Evolutionary conservation across 2,329 filamentous ascomycete genomes (phyloP).

Genomic region (Fusarium chlamydosporum): DNA sequence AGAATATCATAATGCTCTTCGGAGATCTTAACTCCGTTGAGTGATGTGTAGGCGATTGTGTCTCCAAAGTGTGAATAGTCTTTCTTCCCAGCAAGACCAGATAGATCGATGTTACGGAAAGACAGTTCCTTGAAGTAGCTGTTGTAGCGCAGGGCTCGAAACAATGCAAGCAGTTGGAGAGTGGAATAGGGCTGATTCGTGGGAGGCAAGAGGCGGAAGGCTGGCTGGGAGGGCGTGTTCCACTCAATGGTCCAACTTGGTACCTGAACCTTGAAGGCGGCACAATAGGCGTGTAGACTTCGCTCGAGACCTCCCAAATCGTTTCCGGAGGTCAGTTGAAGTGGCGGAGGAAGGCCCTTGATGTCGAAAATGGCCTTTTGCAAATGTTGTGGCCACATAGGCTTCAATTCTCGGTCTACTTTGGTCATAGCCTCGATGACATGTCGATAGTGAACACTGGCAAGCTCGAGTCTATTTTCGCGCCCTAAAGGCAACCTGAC

Average conservation of each 20-base stretch:
- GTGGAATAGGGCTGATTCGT: constrained; percentile 60
- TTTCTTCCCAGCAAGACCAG: constrained; percentile 55
- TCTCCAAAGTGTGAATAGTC: constrained; percentile 63
- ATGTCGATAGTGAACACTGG: constrained; percentile 67
- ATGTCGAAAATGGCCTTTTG: constrained; percentile 68
- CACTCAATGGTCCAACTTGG: constrained; percentile 67
- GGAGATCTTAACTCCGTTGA: constrained; percentile 65
- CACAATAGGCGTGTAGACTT: constrained; percentile 69
- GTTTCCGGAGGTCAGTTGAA: constrained; percentile 68
- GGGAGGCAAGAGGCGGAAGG: constrained; percentile 66
- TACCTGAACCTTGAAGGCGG: constrained; percentile 64
- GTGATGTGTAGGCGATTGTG: constrained; percentile 65
- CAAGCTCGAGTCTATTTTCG: constrained; percentile 64
- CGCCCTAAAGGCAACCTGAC: constrained; percentile 60
- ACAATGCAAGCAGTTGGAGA: constrained; percentile 68
- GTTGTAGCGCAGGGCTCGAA: constrained; percentile 70
- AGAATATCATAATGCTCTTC: constrained; percentile 65
- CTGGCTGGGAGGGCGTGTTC: constrained; percentile 61
- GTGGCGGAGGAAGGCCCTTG: constrained; percentile 65
- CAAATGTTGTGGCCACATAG: constrained; percentile 70
- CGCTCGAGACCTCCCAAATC: constrained; percentile 68
- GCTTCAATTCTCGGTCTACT: constrained; percentile 69
- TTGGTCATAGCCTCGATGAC: constrained; percentile 69
- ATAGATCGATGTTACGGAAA: constrained; percentile 67
- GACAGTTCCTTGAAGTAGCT: constrained; percentile 72